Conservation (phyloP, 2,329 filamentous ascomycete species). For the Gaeumannomyces sp. region DNA sequence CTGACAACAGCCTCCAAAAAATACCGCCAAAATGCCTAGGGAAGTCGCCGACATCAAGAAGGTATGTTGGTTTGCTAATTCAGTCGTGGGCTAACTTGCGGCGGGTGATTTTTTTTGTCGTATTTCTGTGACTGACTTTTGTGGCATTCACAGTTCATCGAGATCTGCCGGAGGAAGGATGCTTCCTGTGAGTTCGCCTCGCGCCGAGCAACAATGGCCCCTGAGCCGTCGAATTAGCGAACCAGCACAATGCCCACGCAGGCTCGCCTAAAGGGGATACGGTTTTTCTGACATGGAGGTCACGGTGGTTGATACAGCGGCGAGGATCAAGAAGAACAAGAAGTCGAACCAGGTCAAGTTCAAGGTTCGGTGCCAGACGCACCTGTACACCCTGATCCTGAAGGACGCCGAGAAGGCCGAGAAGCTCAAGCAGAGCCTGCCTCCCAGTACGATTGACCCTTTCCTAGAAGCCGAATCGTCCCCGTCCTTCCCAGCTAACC, state of each 20-base stretch:
- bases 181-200: slow-evolving; percentile 77
- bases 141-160: slow-evolving; percentile 72
- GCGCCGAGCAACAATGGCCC: not conserved
- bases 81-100: not conserved
- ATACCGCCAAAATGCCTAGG: slow-evolving; percentile 82
- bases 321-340: slow-evolving; percentile 94
- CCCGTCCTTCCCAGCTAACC: slow-evolving; percentile 14
- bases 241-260: not conserved
- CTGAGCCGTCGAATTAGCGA: not conserved
- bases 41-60: slow-evolving; percentile 98
- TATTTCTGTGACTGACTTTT: not conserved
- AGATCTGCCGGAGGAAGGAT: slow-evolving; percentile 99
- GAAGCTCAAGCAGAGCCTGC: slow-evolving; percentile 99
- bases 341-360: slow-evolving; percentile 94
- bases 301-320: slow-evolving; percentile 47
- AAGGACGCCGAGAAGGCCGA: slow-evolving; percentile 99
- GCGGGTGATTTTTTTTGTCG: not conserved
- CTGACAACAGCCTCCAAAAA: slow-evolving; percentile 24
- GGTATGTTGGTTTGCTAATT: slow-evolving; percentile 34
- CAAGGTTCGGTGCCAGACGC: slow-evolving; percentile 97
- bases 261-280: slow-evolving; percentile 11
- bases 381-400: slow-evolving; percentile 96
- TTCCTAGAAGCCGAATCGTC: not conserved
- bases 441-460: slow-evolving; percentile 69
- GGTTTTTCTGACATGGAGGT: slow-evolving; percentile 14